Conservation (phyloP, 345 rosid species). For the Aethionema arabicum region DNA sequence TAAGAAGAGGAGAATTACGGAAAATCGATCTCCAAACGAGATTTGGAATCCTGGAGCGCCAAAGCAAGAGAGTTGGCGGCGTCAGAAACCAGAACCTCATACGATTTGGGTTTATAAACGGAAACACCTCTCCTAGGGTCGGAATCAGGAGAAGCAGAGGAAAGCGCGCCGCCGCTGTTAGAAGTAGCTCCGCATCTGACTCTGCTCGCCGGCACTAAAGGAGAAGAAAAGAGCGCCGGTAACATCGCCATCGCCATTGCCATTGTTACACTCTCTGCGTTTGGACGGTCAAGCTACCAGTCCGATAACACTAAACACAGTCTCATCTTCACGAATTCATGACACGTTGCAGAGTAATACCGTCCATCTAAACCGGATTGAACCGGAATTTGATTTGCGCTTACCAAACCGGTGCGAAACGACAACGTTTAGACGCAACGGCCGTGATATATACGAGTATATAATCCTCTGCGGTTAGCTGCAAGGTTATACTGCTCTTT, state of each 20-base stretch:
- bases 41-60: slow-evolving; percentile 74
- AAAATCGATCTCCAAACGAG: slow-evolving; percentile 85
- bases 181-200: slow-evolving; percentile 39
- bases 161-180: slow-evolving; percentile 26
- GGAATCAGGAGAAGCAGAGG: slow-evolving; percentile 32
- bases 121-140: slow-evolving; percentile 67
- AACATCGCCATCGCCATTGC: slow-evolving; percentile 38
- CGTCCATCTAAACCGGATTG: slow-evolving; percentile 21
- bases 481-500: neutral
- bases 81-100: slow-evolving; percentile 71
- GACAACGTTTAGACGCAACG: slow-evolving; percentile 12
- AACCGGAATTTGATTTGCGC: slow-evolving; percentile 7
- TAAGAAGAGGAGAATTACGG: slow-evolving; percentile 47
- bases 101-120: slow-evolving; percentile 84
- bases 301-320: slow-evolving; percentile 14
- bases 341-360: slow-evolving; percentile 23
- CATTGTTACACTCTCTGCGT: slow-evolving; percentile 29
- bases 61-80: slow-evolving; percentile 73
- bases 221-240: slow-evolving; percentile 40
- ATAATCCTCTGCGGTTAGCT: slow-evolving; percentile 9
- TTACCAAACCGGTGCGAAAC: slow-evolving; percentile 5
- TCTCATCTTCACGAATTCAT: slow-evolving; percentile 21
- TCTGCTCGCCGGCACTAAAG: slow-evolving; percentile 9
- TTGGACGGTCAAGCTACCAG: slow-evolving; percentile 8
- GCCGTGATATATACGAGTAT: slow-evolving; percentile 3